Conservation (phyloP, 495 filamentous ascomycete genomes). For the Penicillium waksmanii region DNA sequence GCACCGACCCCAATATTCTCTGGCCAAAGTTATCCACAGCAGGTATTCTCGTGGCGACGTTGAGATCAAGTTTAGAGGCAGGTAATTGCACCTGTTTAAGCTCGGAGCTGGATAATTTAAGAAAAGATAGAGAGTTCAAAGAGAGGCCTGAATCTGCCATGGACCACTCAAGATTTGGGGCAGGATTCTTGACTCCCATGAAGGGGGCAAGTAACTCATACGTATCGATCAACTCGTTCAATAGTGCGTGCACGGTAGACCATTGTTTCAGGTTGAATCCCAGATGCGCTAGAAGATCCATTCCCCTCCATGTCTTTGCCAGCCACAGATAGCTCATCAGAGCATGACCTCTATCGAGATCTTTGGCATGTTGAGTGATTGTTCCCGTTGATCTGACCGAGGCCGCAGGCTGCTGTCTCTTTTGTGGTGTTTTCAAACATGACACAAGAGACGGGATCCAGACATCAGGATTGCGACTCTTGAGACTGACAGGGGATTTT, state of each 20-base stretch:
- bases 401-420: conserved; percentile 14
- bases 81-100: background rate
- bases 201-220: conserved; percentile 26
- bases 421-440: conserved; percentile 43
- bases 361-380: conserved; percentile 19
- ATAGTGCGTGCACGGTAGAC: conserved; percentile 43
- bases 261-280: conserved; percentile 48
- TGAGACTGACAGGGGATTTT: conserved; percentile 13
- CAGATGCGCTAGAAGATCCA: conserved; percentile 47
- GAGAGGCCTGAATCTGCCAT: conserved; percentile 12
- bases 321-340: conserved; percentile 31
- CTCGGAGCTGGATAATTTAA: background rate
- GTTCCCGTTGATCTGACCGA: conserved; percentile 11
- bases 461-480: conserved; percentile 22
- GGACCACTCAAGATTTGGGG: conserved; percentile 32
- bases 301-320: conserved; percentile 27
- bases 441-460: conserved; percentile 52
- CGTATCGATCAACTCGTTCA: conserved; percentile 45
- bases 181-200: conserved; percentile 21
- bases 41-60: conserved; percentile 7
- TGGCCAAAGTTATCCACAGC: conserved; percentile 27
- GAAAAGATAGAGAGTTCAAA: conserved; percentile 25
- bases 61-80: background rate
- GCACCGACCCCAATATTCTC: conserved; percentile 31
- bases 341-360: conserved; percentile 24